A percentile compares a stretch with the other conserved stretches of the same genome.
Evolutionary conservation across 106 monocot genomes (phyloP).

Genomic region (Dioscorea zingiberensis): DNA sequence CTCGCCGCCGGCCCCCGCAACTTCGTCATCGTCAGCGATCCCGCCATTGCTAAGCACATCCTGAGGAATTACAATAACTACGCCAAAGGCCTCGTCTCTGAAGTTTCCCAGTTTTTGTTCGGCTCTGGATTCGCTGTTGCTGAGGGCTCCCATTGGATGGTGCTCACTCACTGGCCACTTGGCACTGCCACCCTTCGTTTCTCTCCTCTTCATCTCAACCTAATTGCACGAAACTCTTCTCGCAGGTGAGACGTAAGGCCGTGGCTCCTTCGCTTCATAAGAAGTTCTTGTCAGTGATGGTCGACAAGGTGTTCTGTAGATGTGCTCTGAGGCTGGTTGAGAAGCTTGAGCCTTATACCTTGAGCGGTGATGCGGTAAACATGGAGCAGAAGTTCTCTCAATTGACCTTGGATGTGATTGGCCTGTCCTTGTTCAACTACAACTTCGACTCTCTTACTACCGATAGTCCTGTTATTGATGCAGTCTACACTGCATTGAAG

Average conservation of each 20-base stretch:
- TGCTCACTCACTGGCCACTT: slow-evolving; percentile 18
- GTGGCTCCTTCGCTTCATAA: slow-evolving; percentile 90
- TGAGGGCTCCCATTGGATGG: slow-evolving; percentile 89
- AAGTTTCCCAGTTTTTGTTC: slow-evolving; percentile 93
- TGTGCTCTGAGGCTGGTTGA: slow-evolving; percentile 85
- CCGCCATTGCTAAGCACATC: slow-evolving; percentile 83
- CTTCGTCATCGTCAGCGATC: slow-evolving; percentile 89
- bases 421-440: slow-evolving; percentile 91
- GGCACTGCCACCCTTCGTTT: too few species aligned
- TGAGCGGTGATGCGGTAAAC: slow-evolving; percentile 67
- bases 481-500: slow-evolving; percentile 92
- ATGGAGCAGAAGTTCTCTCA: slow-evolving; percentile 96
- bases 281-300: slow-evolving; percentile 81
- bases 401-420: slow-evolving; percentile 89
- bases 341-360: slow-evolving; percentile 52
- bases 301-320: slow-evolving; percentile 79
- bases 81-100: slow-evolving; percentile 86
- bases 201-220: not conserved
- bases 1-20: slow-evolving; percentile 86
- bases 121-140: slow-evolving; percentile 89
- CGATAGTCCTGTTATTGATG: slow-evolving; percentile 95
- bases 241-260: slow-evolving; percentile 69
- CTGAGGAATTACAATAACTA: slow-evolving; percentile 79
- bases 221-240: not conserved
- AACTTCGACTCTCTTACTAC: slow-evolving; percentile 89